phyloP scores from a whole-genome alignment of 1,284 basidiomycete species.

The Mycosarcoma maydis region DNA sequence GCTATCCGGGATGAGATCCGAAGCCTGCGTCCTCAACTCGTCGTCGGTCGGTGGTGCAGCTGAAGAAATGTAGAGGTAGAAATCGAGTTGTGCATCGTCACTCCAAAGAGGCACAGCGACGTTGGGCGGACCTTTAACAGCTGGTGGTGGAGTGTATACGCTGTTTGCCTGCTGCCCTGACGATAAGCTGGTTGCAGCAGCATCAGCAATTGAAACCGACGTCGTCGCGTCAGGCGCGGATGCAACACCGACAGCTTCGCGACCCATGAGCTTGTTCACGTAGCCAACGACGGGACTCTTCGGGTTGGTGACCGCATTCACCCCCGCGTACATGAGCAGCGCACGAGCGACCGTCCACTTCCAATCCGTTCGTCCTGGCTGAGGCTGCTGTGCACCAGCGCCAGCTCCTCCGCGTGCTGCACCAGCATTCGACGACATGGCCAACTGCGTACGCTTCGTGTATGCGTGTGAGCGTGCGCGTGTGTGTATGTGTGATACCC shows the following conservation, averaged over 20 bases:
- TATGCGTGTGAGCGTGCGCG: not conserved
- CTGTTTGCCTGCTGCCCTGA: not conserved
- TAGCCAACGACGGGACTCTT: constrained; percentile 28
- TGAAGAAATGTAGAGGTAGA: constrained; percentile 51
- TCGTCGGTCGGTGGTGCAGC: constrained; percentile 14
- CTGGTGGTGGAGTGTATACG: not conserved
- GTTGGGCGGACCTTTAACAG: constrained; percentile 22
- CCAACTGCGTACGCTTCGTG: not conserved
- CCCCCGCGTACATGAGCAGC: constrained; percentile 37
- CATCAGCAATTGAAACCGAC: not conserved
- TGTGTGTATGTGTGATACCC: not conserved
- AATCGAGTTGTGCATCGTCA: constrained; percentile 30
- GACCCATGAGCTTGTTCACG: constrained; percentile 27
- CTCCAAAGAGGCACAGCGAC: constrained; percentile 39
- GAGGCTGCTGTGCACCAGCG: not conserved
- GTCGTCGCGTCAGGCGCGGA: not conserved
- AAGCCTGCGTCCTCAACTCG: constrained; percentile 40
- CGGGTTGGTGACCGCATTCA: constrained; percentile 39
- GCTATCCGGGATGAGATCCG: constrained; percentile 31
- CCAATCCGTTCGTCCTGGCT: constrained; percentile 25
- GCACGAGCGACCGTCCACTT: constrained; percentile 37
- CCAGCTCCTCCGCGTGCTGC: constrained; percentile 4
- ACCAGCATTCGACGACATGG: constrained; percentile 12
- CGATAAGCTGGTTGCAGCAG: not conserved
- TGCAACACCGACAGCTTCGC: not conserved